Percentiles rank a stretch among this genome's conserved stretches.
phyloP scores from a whole-genome alignment of 257 asterid species.

The Nemophila menziesii region DNA sequence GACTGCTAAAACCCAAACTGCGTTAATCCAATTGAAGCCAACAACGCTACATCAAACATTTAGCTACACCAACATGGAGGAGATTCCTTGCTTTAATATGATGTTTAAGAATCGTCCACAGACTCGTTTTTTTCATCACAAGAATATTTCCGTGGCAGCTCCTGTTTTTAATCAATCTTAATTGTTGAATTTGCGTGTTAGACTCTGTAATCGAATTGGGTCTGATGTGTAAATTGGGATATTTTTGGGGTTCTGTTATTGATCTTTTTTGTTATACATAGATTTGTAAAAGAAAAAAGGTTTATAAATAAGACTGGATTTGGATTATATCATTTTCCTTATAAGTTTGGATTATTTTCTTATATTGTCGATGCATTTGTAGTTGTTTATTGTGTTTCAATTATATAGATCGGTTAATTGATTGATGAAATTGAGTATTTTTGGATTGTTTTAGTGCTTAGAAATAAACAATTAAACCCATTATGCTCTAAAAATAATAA shows the following conservation, averaged over 20 bases:
- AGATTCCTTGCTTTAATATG: conserved; percentile 38
- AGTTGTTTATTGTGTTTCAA: background rate
- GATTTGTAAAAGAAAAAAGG: background rate
- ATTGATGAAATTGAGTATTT: background rate
- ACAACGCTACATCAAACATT: background rate
- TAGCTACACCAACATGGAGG: conserved; percentile 19
- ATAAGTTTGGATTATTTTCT: too few relatives aligned
- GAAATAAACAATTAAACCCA: too few relatives aligned
- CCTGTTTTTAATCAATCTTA: conserved; percentile 19
- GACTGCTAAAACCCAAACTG: conserved; percentile 25
- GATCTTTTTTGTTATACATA: background rate
- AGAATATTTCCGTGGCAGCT: conserved; percentile 23
- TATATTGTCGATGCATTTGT: too few relatives aligned
- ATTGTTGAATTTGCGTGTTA: background rate
- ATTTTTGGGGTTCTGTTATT: background rate
- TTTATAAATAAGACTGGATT: background rate
- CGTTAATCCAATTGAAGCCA: conserved; percentile 31
- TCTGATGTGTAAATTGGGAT: background rate
- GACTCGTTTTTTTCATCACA: conserved; percentile 35
- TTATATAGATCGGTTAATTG: background rate
- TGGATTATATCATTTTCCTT: background rate
- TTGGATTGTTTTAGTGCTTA: too few relatives aligned
- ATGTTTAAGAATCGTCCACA: conserved; percentile 23
- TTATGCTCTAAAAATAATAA: too few relatives aligned
- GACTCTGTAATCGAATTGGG: background rate